Evolutionary conservation across 129 eudicot species (phyloP), one percentile per base, ranked within the genome.

Genomic region (Deinandra increscens): DNA sequence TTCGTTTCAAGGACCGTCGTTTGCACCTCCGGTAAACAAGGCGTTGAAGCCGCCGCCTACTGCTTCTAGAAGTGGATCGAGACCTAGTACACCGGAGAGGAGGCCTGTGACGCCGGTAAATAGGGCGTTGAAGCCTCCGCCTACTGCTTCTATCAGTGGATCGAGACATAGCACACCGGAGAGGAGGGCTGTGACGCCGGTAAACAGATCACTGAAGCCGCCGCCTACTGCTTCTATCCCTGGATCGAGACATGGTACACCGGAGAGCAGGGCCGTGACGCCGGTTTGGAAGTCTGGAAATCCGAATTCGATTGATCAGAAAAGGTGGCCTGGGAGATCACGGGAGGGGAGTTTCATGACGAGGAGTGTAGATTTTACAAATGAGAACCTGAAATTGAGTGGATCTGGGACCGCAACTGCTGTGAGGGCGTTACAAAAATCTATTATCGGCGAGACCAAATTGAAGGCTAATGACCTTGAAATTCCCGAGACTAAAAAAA

Each of bases 1-100:
- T 20, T 92, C 96, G 66, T 92, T 92, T 79, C 98, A 88, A 76
- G 98, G 98, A 0, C 83, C 81, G 76, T 76, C 97, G 80, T 81
- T 74, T 72, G 78, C 85, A 22, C 4, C 79, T 39, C 85, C 81
- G 61, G 71, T 41, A 15, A 78, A 72, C 62, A 83, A 76, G 81
- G 68, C 68, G 6, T 34, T 81, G 78, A 80, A 86, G n/a, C 84
- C 91, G 9, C 79, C 74, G 74, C 72, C 77, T 59, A 23, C 64
- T 48, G 74, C 36, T 42, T 17, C 17, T 17, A 74, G 58, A 33
- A 77, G 64, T 55, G 75, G 75, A 66, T 79, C 73, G 74, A 85
- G 91, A 50, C 81, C 26, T 66, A 56, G 69, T 12, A 84, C 91
- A 36, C 91, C 96, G 33, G 96, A 85, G 81, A 88, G 88, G 88